Base-by-base conservation (phyloP, 768 basidiomycete species). In the Boletellus emodensis region DNA sequence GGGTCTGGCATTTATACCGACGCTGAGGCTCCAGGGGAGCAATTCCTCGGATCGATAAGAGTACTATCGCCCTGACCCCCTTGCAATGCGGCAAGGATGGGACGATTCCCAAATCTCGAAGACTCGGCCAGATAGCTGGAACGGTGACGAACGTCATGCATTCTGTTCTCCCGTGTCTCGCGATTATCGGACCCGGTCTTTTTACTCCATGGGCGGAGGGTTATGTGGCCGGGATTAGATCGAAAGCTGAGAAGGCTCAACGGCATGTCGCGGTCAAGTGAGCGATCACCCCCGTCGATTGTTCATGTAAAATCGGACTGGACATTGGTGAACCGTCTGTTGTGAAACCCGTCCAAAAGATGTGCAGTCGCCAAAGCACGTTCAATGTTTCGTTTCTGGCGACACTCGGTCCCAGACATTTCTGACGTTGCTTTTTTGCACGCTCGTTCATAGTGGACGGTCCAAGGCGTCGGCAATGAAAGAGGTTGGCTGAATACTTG, bases 401-500 rank as follows among this genome's bases (percentile, higher is more conserved):
- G 20, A 4, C 38, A 3, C 26, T 32, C 14, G 12, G 6, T 17
- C 13, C 17, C n/a, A 28, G n/a, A 17, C 15, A 10, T 9, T 26
- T 26, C 24, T 30, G 30, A 30, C 30, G 1, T 22, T 6, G 10
- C 10, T 13, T 6, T 15, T 20, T 20, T 18, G 30, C 14, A 49
- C n/a, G 15, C 33, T 33, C 30, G 11, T 20, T 20, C 20, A 20
- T 7, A 51, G 46, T 51, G 50, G 45, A 51, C 39, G 3, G 39
- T 51, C 18, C 50, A 51, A 35, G 26, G 26, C 18, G 50, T 51
- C 11, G 26, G 30, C 15, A 40, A 35, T 11, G 46, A 48, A 40
- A 35, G 40, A 12, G 35, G n/a, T n/a, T n/a, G n/a, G n/a, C n/a
- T 11, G 11, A 30, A 30, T 30, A 30, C 24, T 26, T 26, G 6